Evolutionary conservation across 2,329 filamentous ascomycete species (phyloP).

Genomic region (Capronia americana): DNA sequence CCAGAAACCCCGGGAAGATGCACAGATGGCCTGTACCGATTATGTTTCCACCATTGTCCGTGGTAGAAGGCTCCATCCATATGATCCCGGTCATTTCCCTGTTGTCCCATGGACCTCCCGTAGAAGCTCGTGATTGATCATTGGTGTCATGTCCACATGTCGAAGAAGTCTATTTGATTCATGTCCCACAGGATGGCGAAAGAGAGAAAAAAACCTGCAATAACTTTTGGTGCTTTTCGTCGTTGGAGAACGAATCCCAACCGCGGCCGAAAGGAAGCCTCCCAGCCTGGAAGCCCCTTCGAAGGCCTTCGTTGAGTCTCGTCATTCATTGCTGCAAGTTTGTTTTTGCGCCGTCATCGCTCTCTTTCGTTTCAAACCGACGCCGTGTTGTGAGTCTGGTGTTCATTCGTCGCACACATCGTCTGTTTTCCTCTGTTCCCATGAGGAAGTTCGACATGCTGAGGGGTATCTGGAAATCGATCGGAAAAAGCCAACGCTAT

Average conservation of each 20-base stretch:
- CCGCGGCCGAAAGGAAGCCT: conserved; percentile 19
- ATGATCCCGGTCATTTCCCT: conserved; percentile 13
- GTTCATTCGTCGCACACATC: conserved; percentile 38
- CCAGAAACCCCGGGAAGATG: conserved; percentile 32
- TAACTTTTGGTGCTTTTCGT: conserved; percentile 38
- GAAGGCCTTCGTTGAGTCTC: conserved; percentile 24
- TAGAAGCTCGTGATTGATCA: conserved; percentile 34
- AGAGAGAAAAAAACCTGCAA: conserved; percentile 35
- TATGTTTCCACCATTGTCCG: conserved; percentile 19
- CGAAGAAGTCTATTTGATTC: conserved; percentile 40
- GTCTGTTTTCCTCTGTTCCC: conserved; percentile 37
- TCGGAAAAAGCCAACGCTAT: conserved; percentile 58
- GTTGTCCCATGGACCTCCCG: conserved; percentile 28
- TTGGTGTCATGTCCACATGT: conserved; percentile 33
- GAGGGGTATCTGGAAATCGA: conserved; percentile 56
- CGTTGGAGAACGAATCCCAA: conserved; percentile 29
- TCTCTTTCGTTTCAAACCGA: conserved; percentile 38
- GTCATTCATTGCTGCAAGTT: conserved; percentile 29
- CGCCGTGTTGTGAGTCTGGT: conserved; percentile 34
- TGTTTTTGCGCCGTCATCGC: conserved; percentile 26
- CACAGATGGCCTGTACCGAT: conserved; percentile 28
- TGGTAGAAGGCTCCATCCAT: conserved; percentile 29
- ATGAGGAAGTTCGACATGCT: conserved; percentile 50
- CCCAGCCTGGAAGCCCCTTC: conserved; percentile 19
- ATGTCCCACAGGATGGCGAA: conserved; percentile 38